Evolutionary conservation across 768 basidiomycete genomes (phyloP).

Genomic region (Mycena indigotica): DNA sequence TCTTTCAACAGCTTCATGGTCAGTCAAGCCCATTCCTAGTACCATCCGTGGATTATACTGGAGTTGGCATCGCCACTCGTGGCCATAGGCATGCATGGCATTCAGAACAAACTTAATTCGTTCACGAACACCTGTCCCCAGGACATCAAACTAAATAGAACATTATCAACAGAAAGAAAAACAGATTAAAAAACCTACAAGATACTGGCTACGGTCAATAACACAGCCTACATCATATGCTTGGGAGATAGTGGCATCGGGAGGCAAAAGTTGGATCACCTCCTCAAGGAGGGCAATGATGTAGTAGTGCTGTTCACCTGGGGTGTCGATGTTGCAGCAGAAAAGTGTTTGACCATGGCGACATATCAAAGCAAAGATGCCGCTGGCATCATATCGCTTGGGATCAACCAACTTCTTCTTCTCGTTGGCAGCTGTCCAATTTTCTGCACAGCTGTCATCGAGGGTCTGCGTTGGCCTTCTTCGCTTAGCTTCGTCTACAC

Average conservation of each 20-base stretch:
- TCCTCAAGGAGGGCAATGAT: no score
- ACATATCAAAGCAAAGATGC: no score
- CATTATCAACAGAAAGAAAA: background rate
- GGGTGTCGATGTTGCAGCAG: slow-evolving; percentile 41
- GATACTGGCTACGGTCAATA: slow-evolving; percentile 21
- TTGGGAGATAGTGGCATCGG: slow-evolving; percentile 25
- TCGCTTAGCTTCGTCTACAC: slow-evolving; percentile 28
- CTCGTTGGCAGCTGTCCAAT: slow-evolving; percentile 36
- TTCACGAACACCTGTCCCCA: slow-evolving; percentile 16
- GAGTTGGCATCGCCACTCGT: slow-evolving; percentile 38
- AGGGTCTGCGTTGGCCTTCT: slow-evolving; percentile 19
- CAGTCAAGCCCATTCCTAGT: background rate
- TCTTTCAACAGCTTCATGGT: background rate
- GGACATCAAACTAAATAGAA: slow-evolving; percentile 31
- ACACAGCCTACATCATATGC: slow-evolving; percentile 40
- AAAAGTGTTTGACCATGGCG: slow-evolving; percentile 38
- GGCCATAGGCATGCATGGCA: no score
- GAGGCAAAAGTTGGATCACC: slow-evolving; percentile 33
- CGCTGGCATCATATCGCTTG: slow-evolving; percentile 32
- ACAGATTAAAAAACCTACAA: slow-evolving; percentile 21
- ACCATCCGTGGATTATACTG: slow-evolving; percentile 24
- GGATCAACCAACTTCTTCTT: slow-evolving; percentile 30
- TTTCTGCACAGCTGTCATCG: slow-evolving; percentile 35
- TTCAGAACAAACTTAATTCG: no score
- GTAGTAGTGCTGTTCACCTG: slow-evolving; percentile 43